Percentiles rank a stretch among this genome's conserved stretches.
Conservation (phyloP, 2,329 filamentous ascomycete genomes). For the Elsinoe necatrix region DNA sequence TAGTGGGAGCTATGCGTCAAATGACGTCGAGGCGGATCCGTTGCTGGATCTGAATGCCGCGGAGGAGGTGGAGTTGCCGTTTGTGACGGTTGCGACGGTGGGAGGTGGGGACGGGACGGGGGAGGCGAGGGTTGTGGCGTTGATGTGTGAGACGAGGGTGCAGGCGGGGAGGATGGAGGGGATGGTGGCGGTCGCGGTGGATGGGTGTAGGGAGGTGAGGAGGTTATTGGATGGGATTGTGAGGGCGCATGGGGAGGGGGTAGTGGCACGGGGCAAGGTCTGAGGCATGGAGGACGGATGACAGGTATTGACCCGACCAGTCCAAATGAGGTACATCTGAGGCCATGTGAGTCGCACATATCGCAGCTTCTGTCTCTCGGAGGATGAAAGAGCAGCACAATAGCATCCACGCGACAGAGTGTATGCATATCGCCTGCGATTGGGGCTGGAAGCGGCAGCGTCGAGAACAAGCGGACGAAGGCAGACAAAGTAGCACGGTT, state of each 20-base stretch:
- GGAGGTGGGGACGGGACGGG: constrained; percentile 33
- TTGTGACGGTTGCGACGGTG: constrained; percentile 74
- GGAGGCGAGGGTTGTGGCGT: constrained; percentile 62
- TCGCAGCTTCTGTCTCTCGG: no score
- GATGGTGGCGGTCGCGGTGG: constrained; percentile 85
- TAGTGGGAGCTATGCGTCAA: constrained; percentile 54
- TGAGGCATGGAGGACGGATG: not conserved
- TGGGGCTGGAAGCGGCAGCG: not conserved
- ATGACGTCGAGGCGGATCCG: constrained; percentile 67
- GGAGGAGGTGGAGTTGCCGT: constrained; percentile 83
- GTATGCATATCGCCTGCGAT: no score
- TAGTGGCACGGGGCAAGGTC: constrained; percentile 39
- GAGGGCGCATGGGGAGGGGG: constrained; percentile 57
- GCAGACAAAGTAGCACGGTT: not conserved
- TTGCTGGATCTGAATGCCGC: constrained; percentile 69
- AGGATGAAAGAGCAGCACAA: no score
- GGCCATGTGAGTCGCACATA: no score
- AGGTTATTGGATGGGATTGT: constrained; percentile 74
- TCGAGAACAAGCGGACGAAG: not conserved
- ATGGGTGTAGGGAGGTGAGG: constrained; percentile 81
- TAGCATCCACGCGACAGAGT: no score
- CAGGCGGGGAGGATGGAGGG: constrained; percentile 74
- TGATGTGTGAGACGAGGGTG: constrained; percentile 84
- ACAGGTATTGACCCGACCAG: no score
- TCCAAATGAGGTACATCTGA: no score